Conservation (phyloP, 257 asterid species). For the Datura wrightii region DNA sequence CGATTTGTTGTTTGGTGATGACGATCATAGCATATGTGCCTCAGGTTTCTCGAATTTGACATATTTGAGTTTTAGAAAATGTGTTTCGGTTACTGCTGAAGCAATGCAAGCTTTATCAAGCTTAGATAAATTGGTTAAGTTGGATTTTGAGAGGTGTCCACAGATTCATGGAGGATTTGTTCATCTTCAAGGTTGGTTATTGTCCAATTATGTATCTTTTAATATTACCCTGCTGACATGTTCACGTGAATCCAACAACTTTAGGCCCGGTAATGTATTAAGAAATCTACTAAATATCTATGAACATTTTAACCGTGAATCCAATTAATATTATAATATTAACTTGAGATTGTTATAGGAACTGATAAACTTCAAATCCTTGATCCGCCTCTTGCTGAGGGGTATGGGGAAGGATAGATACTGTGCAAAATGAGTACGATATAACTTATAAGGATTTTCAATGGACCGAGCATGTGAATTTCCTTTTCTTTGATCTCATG, state of each 20-base stretch:
- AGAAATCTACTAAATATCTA: neutral
- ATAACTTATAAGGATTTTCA: no score
- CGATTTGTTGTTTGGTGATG: neutral
- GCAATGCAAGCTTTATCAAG: slow-evolving; percentile 68
- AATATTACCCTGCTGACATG: no score
- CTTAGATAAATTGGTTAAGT: slow-evolving; percentile 68
- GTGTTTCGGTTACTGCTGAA: slow-evolving; percentile 70
- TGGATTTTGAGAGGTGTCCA: slow-evolving; percentile 93
- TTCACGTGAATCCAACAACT: neutral
- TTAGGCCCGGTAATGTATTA: neutral
- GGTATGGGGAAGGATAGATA: no score
- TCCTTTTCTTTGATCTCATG: no score
- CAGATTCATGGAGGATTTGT: slow-evolving; percentile 87
- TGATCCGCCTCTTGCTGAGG: no score
- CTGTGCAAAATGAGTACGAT: no score
- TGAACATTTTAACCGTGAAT: neutral
- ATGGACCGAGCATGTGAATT: no score
- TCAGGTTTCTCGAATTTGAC: slow-evolving; percentile 77
- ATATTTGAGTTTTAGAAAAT: slow-evolving; percentile 70
- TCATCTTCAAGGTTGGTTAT: slow-evolving; percentile 71
- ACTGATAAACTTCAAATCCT: neutral
- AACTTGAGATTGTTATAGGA: neutral
- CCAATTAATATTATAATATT: no score
- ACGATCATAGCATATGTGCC: neutral
- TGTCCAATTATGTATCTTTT: neutral